A percentile compares a stretch with the other conserved stretches of the same genome.
Evolutionary conservation across 768 basidiomycete genomes (phyloP).

Genomic region (Agaricus subrufescens): DNA sequence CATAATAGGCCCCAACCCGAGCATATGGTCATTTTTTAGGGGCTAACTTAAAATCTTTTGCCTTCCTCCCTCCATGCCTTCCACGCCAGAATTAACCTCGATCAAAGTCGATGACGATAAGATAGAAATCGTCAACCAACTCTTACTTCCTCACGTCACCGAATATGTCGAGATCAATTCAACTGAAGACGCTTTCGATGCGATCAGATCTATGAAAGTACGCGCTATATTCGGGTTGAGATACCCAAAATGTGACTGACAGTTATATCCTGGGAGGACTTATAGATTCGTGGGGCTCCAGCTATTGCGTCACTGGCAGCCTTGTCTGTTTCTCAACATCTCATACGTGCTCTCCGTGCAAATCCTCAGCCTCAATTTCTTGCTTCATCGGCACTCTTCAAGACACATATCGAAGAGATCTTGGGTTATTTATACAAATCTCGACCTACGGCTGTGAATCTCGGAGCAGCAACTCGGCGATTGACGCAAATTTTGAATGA

Average conservation of each 20-base stretch:
- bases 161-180: slow-evolving; percentile 63
- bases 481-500: slow-evolving; percentile 48
- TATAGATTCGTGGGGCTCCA: slow-evolving; percentile 77
- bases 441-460: slow-evolving; percentile 96
- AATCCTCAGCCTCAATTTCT: slow-evolving; percentile 51
- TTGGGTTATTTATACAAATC: slow-evolving; percentile 78
- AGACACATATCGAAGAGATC: slow-evolving; percentile 48
- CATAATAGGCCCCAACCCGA: too few species aligned
- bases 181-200: slow-evolving; percentile 83
- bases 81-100: slow-evolving; percentile 29
- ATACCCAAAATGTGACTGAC: neutral
- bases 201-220: slow-evolving; percentile 96
- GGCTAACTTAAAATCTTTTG: too few species aligned
- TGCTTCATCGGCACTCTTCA: slow-evolving; percentile 45
- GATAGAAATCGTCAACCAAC: slow-evolving; percentile 88
- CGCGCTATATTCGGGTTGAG: neutral
- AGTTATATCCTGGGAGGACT: neutral
- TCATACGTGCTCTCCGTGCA: slow-evolving; percentile 47
- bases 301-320: slow-evolving; percentile 93
- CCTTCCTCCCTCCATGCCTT: slow-evolving; percentile 14
- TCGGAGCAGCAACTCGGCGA: slow-evolving; percentile 78
- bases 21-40: too few species aligned
- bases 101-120: slow-evolving; percentile 35
- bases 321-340: slow-evolving; percentile 64
- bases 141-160: slow-evolving; percentile 73